phyloP scores from a whole-genome alignment of 768 basidiomycete species.

The Galerina marginata region DNA sequence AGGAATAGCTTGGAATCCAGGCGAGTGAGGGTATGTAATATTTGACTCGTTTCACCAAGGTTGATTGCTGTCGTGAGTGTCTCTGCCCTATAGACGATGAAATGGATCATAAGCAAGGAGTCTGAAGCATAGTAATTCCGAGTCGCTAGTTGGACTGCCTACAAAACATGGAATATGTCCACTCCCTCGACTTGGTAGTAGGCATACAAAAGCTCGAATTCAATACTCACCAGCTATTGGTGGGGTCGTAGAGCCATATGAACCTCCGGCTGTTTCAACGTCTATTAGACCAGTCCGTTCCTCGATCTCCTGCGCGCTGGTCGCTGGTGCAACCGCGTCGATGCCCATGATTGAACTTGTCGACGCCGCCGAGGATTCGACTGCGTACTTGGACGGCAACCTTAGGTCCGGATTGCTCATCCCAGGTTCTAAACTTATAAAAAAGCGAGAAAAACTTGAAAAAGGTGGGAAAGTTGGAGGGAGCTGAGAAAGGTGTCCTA shows the following conservation, averaged over 20 bases:
- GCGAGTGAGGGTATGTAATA: slow-evolving; percentile 81
- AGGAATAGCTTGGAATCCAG: slow-evolving; percentile 82
- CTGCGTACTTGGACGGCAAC: slow-evolving; percentile 4
- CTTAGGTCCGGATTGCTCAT: slow-evolving; percentile 18
- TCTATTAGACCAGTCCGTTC: slow-evolving; percentile 43
- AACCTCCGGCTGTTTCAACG: slow-evolving; percentile 24
- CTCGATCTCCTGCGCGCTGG: slow-evolving; percentile 22
- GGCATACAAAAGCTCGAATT: background rate
- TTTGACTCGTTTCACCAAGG: slow-evolving; percentile 52
- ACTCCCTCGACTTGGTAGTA: background rate
- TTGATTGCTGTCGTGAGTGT: slow-evolving; percentile 31
- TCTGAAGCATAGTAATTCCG: background rate
- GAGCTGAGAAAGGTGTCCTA: too few species aligned
- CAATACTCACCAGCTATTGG: slow-evolving; percentile 25
- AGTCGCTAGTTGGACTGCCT: background rate
- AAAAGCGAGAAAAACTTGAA: background rate
- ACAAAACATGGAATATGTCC: background rate
- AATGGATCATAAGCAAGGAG: background rate
- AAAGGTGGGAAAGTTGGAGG: background rate
- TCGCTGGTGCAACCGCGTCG: slow-evolving; percentile 27
- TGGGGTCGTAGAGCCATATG: slow-evolving; percentile 33
- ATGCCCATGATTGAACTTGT: slow-evolving; percentile 43
- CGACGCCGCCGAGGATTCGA: slow-evolving; percentile 28
- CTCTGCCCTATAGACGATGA: slow-evolving; percentile 11
- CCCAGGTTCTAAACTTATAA: background rate